phyloP scores from a whole-genome alignment of 495 filamentous ascomycete species.

The Xylona heveae region DNA sequence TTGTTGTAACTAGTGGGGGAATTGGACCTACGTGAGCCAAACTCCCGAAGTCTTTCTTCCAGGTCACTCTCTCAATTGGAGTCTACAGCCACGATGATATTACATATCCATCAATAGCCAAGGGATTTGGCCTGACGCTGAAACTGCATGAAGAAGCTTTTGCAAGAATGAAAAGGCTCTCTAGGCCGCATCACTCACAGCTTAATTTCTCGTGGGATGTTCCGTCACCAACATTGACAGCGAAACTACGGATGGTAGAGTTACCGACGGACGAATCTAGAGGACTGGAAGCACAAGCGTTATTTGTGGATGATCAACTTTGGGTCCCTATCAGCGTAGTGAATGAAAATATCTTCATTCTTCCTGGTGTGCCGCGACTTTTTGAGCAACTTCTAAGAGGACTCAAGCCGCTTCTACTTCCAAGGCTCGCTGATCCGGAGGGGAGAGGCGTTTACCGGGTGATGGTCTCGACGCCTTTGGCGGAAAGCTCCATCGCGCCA shows the following conservation, averaged over 20 bases:
- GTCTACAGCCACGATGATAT: slow-evolving; percentile 76
- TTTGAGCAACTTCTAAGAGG: slow-evolving; percentile 62
- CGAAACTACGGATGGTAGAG: slow-evolving; percentile 75
- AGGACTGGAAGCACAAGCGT: slow-evolving; percentile 36
- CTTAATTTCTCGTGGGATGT: slow-evolving; percentile 69
- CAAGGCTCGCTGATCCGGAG: slow-evolving; percentile 52
- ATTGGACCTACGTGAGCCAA: slow-evolving; percentile 71
- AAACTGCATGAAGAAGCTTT: slow-evolving; percentile 55
- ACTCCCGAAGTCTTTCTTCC: not conserved
- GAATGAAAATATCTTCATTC: slow-evolving; percentile 81
- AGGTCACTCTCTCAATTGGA: not conserved
- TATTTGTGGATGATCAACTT: slow-evolving; percentile 60
- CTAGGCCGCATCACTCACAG: slow-evolving; percentile 46
- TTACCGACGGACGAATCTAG: slow-evolving; percentile 50
- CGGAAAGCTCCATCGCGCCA: slow-evolving; percentile 64
- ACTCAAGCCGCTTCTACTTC: slow-evolving; percentile 44
- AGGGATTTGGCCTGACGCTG: slow-evolving; percentile 61
- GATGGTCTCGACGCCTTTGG: slow-evolving; percentile 64
- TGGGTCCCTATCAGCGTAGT: slow-evolving; percentile 84
- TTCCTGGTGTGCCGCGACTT: slow-evolving; percentile 72
- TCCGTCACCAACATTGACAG: slow-evolving; percentile 53
- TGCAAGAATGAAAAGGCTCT: slow-evolving; percentile 62
- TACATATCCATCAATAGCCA: slow-evolving; percentile 83
- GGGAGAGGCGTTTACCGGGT: slow-evolving; percentile 59
- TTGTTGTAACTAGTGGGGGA: slow-evolving; percentile 83